Base-by-base conservation (phyloP, 148 eudicot species). In the Cornus controversa region DNA sequence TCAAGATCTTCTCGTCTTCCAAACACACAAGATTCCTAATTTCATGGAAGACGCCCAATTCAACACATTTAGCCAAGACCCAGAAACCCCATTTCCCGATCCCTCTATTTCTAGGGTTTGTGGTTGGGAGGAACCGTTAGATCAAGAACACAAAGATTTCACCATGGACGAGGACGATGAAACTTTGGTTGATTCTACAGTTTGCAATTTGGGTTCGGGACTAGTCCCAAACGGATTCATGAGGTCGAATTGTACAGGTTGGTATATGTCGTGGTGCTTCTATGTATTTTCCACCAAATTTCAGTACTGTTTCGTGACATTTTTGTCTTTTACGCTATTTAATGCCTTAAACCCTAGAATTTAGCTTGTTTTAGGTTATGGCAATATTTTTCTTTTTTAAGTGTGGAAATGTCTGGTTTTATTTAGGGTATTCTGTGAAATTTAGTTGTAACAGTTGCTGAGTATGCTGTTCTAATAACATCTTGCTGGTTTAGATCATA, bases 201-300 rank as follows among this genome's bases (percentile, higher is more conserved):
- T 94, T 66, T 94, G 98, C 63, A 84, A 90, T 79, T 74, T 89
- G 2, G 80, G 79, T 74, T 82, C 98, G 7, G 85, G 80, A 71
- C 69, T 94, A 31, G 76, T 94, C 29, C 81, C 84, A 15, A 75
- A 26, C 78, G 98, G 97, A 64, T 86, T 92, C 62, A 74, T 85
- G 54, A 85, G 72, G 80, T 82, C 87, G 13, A 69, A 69, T 65
- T 87, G 86, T 75, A 78, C 82, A 86, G 97, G 98, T 94, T 74
- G 47, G 87, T 47, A 7, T 71, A 42, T 58, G 10, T 15, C 16
- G 67, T 28, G 47, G 9, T 54, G 2, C 18, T 6, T 54, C 40
- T 83, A 66, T 74, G 20, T 62, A 40, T 40, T 75, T 65, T 69
- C 15, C 26, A 34, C 68, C 54, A n/a, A 36, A 5, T 27, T 60